Conservation (phyloP, 225 moss, liverwort and hornwort genomes). For the Antitrichia curtipendula region DNA sequence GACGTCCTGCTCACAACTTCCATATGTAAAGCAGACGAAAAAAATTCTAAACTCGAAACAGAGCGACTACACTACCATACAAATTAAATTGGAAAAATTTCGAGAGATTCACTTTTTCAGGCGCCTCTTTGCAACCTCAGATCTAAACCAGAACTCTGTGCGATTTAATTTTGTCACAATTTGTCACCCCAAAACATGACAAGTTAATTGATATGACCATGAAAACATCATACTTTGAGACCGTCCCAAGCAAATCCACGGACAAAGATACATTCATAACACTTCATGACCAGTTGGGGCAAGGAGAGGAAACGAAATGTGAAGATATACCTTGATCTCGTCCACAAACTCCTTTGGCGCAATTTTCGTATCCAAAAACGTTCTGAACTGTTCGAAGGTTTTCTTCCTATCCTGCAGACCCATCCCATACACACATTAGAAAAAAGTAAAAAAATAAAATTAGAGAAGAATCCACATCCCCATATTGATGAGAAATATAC, state of each 20-base stretch:
- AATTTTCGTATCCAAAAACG: slow-evolving; percentile 65
- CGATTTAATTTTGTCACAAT: neutral
- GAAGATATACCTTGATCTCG: slow-evolving; percentile 54
- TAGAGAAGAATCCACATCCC: neutral
- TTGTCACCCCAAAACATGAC: neutral
- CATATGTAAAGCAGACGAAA: neutral
- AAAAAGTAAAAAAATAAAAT: neutral
- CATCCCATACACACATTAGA: neutral
- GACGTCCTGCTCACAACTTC: slow-evolving; percentile 30
- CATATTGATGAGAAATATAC: neutral
- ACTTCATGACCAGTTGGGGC: neutral
- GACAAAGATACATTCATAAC: neutral
- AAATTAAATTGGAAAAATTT: neutral
- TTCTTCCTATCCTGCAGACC: slow-evolving; percentile 56
- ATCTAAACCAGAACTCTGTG: neutral
- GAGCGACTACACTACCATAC: too few relatives aligned
- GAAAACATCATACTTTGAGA: neutral
- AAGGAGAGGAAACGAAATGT: neutral
- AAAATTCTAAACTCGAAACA: neutral
- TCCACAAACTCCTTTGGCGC: slow-evolving; percentile 54
- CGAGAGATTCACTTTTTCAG: neutral
- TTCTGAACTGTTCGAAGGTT: slow-evolving; percentile 27
- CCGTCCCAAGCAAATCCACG: neutral
- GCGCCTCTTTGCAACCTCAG: neutral
- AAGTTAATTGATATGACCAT: neutral